phyloP scores from a whole-genome alignment of 148 eudicot genomes.

The Chenopodium suecicum region DNA sequence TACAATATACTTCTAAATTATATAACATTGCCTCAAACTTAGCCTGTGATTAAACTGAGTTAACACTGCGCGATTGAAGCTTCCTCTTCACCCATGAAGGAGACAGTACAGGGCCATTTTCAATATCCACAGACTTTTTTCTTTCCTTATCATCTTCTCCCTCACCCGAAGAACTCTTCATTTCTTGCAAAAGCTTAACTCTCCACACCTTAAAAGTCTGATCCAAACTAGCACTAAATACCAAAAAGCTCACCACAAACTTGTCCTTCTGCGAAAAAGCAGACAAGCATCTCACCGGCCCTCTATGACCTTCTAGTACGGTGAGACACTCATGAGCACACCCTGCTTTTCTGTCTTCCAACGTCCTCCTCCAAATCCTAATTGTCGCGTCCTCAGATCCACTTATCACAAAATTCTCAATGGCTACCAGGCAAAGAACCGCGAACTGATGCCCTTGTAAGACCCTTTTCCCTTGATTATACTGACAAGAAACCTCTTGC shows the following conservation, averaged over 20 bases:
- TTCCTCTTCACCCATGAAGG: conserved; percentile 57
- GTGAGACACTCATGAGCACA: conserved; percentile 49
- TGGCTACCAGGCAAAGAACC: conserved; percentile 44
- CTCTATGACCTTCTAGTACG: conserved; percentile 58
- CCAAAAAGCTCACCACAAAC: conserved; percentile 33
- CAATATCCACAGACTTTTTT: conserved; percentile 24
- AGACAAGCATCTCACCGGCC: conserved; percentile 59
- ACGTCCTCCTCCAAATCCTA: conserved; percentile 60
- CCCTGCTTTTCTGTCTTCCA: conserved; percentile 32
- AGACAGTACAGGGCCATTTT: conserved; percentile 46
- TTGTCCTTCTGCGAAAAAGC: conserved; percentile 39
- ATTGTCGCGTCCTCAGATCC: conserved; percentile 65
- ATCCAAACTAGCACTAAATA: conserved; percentile 59
- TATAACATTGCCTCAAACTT: neutral
- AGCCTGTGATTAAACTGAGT: neutral
- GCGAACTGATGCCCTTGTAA: conserved; percentile 55
- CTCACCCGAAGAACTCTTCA: neutral
- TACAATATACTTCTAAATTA: neutral
- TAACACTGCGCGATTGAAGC: conserved; percentile 17
- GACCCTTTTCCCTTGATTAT: conserved; percentile 42
- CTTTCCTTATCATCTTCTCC: neutral
- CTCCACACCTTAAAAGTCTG: conserved; percentile 66
- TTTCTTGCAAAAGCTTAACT: conserved; percentile 45
- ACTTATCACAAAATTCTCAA: conserved; percentile 50
- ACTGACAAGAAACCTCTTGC: conserved; percentile 50